Evolutionary conservation across 83 land plant species (phyloP).

Genomic region (Picea mariana): DNA sequence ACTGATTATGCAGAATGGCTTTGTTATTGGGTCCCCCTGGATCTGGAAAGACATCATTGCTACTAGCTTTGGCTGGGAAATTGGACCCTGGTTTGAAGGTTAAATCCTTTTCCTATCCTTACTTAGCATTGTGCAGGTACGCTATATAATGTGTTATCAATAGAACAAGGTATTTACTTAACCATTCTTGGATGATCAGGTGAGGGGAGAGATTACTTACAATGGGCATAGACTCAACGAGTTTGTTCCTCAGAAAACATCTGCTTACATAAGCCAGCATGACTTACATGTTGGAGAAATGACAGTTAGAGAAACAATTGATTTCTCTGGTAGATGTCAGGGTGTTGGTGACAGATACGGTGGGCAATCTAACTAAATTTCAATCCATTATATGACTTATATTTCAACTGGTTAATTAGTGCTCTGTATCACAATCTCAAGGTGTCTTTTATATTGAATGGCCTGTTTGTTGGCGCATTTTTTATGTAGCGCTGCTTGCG

Average conservation of each 20-base stretch:
- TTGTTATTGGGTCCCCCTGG: constrained; percentile 71
- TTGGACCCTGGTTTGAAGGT: constrained; percentile 66
- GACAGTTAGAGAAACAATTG: constrained; percentile 27
- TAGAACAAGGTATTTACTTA: not conserved
- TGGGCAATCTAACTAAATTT: not conserved
- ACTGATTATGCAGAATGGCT: constrained; percentile 49
- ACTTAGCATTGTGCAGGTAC: not conserved
- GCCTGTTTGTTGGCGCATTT: not conserved
- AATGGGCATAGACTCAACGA: constrained; percentile 47
- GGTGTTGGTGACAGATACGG: constrained; percentile 27
- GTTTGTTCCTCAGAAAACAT: constrained; percentile 51
- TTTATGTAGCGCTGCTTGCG: constrained; percentile 34
- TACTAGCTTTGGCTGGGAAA: constrained; percentile 72
- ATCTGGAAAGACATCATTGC: constrained; percentile 70
- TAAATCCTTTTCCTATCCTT: not conserved
- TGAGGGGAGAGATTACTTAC: constrained; percentile 45
- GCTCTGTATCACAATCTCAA: not conserved
- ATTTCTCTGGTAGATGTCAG: constrained; percentile 26
- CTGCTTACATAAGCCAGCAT: constrained; percentile 54
- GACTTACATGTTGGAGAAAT: constrained; percentile 55
- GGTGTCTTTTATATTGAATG: not conserved
- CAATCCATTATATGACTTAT: not conserved
- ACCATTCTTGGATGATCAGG: constrained; percentile 24
- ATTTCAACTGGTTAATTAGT: not conserved
- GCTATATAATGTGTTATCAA: not conserved